phyloP scores from a whole-genome alignment of 2,329 filamentous ascomycete species.

The Alternaria ethzedia region DNA sequence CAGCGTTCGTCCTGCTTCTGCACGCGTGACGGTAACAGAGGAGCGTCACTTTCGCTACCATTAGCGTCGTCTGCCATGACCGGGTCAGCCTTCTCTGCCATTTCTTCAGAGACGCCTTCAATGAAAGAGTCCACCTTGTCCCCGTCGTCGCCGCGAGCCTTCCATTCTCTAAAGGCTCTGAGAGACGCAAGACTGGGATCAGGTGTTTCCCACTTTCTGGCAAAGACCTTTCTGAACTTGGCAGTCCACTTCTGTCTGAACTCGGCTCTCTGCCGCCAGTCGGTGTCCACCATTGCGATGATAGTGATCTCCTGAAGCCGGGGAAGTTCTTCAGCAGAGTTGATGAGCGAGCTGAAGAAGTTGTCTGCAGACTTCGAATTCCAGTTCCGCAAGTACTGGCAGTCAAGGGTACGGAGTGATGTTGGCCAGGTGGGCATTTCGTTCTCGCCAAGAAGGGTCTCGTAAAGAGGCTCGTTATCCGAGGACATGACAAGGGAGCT shows the following conservation, averaged over 20 bases:
- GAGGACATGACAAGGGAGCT: slow-evolving; percentile 70
- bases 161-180: slow-evolving; percentile 52
- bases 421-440: slow-evolving; percentile 81
- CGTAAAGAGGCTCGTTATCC: slow-evolving; percentile 78
- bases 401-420: slow-evolving; percentile 72
- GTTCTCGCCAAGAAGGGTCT: slow-evolving; percentile 65
- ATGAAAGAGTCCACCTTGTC: slow-evolving; percentile 32
- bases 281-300: slow-evolving; percentile 73
- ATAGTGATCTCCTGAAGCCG: slow-evolving; percentile 74
- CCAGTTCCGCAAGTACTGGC: slow-evolving; percentile 81
- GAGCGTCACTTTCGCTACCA: slow-evolving; percentile 37
- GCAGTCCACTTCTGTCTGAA: slow-evolving; percentile 79
- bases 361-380: slow-evolving; percentile 71
- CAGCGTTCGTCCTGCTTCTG: slow-evolving; percentile 34
- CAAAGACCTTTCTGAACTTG: slow-evolving; percentile 72
- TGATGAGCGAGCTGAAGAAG: slow-evolving; percentile 79
- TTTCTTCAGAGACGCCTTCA: slow-evolving; percentile 22
- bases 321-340: slow-evolving; percentile 70
- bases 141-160: slow-evolving; percentile 22
- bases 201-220: slow-evolving; percentile 57
- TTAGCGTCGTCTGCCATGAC: slow-evolving; percentile 3
- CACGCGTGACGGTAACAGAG: slow-evolving; percentile 27
- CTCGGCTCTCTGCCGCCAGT: slow-evolving; percentile 80
- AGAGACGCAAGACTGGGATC: slow-evolving; percentile 51
- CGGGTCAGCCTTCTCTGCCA: background rate